Conservation (phyloP, 768 basidiomycete genomes). For the Boletus subparvulus region DNA sequence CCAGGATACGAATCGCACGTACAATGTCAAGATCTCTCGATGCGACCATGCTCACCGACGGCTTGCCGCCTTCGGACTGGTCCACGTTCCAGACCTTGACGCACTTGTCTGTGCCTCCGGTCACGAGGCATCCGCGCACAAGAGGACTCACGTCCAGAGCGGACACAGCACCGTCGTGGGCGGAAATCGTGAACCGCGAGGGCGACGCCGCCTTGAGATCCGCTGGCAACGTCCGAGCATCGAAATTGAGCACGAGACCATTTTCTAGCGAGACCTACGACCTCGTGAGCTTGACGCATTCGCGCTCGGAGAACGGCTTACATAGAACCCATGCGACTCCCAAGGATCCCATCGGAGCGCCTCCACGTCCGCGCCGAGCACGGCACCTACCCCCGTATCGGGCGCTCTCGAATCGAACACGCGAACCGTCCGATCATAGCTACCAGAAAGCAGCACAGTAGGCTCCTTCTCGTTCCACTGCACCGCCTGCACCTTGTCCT, state of each 20-base stretch:
- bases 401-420: constrained; percentile 91
- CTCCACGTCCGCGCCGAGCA: constrained; percentile 91
- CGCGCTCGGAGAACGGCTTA: constrained; percentile 38
- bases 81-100: constrained; percentile 97
- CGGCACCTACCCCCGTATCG: constrained; percentile 76
- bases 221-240: constrained; percentile 79
- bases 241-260: constrained; percentile 89
- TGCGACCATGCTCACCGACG: constrained; percentile 78
- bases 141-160: constrained; percentile 90
- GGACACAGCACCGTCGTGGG: constrained; percentile 89
- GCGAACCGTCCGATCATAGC: constrained; percentile 93
- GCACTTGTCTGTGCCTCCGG: constrained; percentile 92
- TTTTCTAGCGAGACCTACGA: constrained; percentile 92
- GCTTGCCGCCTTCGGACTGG: constrained; percentile 58
- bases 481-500: constrained; percentile 94
- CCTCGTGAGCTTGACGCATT: not conserved
- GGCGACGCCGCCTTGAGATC: constrained; percentile 62
- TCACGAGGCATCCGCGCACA: constrained; percentile 86
- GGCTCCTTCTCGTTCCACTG: constrained; percentile 93
- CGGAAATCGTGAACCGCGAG: constrained; percentile 83
- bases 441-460: constrained; percentile 87
- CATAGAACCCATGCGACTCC: constrained; percentile 85
- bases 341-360: constrained; percentile 95
- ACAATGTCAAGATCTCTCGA: constrained; percentile 91
- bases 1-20: constrained; percentile 28